Conservation (phyloP, 768 basidiomycete genomes). For the Termitomyces sp. region DNA sequence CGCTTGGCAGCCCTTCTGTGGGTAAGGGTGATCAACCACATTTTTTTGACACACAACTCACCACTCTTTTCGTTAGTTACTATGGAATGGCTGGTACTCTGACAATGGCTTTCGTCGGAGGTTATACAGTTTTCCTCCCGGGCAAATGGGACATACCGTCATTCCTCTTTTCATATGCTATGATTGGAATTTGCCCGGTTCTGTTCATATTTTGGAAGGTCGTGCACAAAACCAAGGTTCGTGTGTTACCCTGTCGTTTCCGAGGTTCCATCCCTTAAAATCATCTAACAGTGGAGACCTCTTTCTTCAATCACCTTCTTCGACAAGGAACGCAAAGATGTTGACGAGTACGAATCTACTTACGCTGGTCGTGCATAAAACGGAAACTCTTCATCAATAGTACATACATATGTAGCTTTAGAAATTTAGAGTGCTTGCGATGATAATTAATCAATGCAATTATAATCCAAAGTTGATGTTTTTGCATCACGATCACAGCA, state of each 20-base stretch:
- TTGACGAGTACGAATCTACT: slow-evolving; percentile 39
- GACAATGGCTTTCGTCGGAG: slow-evolving; percentile 43
- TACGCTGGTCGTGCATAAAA: slow-evolving; percentile 5
- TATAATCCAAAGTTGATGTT: background rate
- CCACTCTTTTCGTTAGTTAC: slow-evolving; percentile 25
- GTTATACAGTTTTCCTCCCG: slow-evolving; percentile 48
- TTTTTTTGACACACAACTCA: background rate
- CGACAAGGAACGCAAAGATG: slow-evolving; percentile 33
- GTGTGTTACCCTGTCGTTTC: background rate
- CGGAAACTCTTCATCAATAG: background rate
- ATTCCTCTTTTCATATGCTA: slow-evolving; percentile 46
- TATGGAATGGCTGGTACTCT: slow-evolving; percentile 40
- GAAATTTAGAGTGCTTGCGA: background rate
- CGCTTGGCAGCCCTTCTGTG: slow-evolving; percentile 49
- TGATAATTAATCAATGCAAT: background rate
- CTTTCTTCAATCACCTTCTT: slow-evolving; percentile 39
- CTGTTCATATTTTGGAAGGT: slow-evolving; percentile 44
- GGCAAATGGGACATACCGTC: slow-evolving; percentile 42
- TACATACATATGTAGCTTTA: background rate
- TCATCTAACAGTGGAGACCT: slow-evolving; percentile 31
- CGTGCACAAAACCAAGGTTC: slow-evolving; percentile 33
- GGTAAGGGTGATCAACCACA: slow-evolving; percentile 21
- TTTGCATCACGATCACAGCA: background rate
- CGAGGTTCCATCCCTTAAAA: background rate
- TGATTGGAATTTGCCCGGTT: slow-evolving; percentile 37